phyloP scores from a whole-genome alignment of 1,284 basidiomycete genomes.

The Puccinia horiana region DNA sequence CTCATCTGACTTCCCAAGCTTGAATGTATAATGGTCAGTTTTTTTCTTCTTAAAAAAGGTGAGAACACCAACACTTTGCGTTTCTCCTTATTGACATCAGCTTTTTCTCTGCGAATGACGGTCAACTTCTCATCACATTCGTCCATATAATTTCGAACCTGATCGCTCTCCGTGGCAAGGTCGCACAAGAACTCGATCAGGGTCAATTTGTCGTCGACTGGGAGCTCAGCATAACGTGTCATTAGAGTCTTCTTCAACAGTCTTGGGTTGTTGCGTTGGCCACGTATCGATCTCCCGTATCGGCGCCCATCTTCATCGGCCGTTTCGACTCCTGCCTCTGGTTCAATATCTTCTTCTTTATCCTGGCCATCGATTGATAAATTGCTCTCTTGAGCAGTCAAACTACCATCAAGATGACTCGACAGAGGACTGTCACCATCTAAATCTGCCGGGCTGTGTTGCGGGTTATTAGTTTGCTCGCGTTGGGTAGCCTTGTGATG shows the following conservation, averaged over 20 bases:
- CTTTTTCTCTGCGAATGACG: slow-evolving; percentile 21
- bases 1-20: too few relatives aligned
- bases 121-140: slow-evolving; percentile 36
- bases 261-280: slow-evolving; percentile 2
- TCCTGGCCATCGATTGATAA: not conserved
- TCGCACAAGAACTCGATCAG: slow-evolving; percentile 37
- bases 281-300: slow-evolving; percentile 31
- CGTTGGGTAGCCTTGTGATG: not conserved
- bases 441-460: not conserved
- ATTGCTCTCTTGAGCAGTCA: not conserved
- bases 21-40: too few relatives aligned
- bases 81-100: slow-evolving; percentile 48
- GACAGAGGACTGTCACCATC: slow-evolving; percentile 17
- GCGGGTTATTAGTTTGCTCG: not conserved
- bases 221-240: not conserved
- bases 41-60: not conserved
- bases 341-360: slow-evolving; percentile 21
- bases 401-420: not conserved
- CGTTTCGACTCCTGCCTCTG: not conserved
- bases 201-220: slow-evolving; percentile 8
- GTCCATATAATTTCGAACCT: slow-evolving; percentile 40
- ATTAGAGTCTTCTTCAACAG: slow-evolving; percentile 22
- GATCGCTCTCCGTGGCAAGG: slow-evolving; percentile 16
- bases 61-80: slow-evolving; percentile 22
- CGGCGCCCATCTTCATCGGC: slow-evolving; percentile 11